Percentiles rank a stretch among this genome's conserved stretches.
phyloP scores from a whole-genome alignment of 176 grass and related monocot genomes.

The Hsuehochloa calcarea region DNA sequence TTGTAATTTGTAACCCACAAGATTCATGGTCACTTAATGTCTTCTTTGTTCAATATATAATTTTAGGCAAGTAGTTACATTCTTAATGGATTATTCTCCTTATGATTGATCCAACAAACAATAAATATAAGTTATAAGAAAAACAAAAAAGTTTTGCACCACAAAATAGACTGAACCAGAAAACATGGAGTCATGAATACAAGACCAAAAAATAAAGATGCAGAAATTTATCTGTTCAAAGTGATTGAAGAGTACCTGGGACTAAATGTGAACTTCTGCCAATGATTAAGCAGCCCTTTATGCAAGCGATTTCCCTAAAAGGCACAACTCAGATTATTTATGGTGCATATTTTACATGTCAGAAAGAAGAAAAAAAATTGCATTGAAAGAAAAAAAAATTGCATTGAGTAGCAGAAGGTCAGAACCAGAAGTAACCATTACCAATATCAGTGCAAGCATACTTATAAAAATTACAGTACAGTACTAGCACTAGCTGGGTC shows the following conservation, averaged over 20 bases:
- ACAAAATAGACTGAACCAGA: neutral
- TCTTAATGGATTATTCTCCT: neutral
- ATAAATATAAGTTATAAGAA: neutral
- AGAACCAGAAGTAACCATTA: conserved; percentile 7
- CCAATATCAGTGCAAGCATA: neutral
- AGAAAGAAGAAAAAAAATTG: conserved; percentile 12
- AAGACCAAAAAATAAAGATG: neutral
- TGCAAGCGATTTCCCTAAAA: conserved; percentile 96
- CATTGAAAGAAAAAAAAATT: neutral
- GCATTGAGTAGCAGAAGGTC: neutral
- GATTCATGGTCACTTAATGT: neutral
- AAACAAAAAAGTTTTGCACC: neutral
- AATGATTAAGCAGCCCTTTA: conserved; percentile 90
- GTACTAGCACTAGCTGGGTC: neutral
- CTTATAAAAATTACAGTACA: neutral
- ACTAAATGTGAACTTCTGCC: conserved; percentile 97
- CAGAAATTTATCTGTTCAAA: neutral
- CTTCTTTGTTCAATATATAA: neutral
- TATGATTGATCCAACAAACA: neutral
- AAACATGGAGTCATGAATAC: neutral
- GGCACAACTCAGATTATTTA: conserved; percentile 29
- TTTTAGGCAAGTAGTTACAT: neutral
- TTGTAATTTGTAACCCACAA: conserved; percentile 3
- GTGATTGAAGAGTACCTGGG: conserved; percentile 63
- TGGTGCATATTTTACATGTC: neutral